Evolutionary conservation across 2,329 filamentous ascomycete genomes (phyloP).

Genomic region (Pestalotiopsis sp.): DNA sequence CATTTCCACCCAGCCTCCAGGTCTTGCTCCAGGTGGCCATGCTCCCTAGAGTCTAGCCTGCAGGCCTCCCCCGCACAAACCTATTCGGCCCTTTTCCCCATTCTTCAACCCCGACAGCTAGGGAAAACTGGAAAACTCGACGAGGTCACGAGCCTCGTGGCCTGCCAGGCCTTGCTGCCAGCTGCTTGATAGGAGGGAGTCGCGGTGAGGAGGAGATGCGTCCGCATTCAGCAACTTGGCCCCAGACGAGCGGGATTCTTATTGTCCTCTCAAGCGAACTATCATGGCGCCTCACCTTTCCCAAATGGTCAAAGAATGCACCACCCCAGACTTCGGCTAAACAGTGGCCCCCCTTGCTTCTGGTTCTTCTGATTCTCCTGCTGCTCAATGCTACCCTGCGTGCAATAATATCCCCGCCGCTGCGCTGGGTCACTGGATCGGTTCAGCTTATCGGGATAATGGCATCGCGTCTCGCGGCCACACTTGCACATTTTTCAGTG

Average conservation of each 20-base stretch:
- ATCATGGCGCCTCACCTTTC: background rate
- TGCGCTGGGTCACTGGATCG: background rate
- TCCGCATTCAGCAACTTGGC: background rate
- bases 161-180: background rate
- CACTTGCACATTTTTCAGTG: background rate
- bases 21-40: background rate
- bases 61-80: background rate
- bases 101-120: background rate
- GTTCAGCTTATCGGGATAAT: background rate
- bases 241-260: background rate
- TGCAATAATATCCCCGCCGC: background rate
- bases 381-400: background rate
- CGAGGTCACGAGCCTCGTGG: background rate
- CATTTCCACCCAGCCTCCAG: background rate
- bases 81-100: background rate
- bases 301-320: background rate
- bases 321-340: background rate
- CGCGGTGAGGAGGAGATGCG: background rate
- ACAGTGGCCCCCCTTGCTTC: background rate
- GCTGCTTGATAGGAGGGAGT: background rate
- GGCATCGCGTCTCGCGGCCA: background rate
- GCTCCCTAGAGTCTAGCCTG: background rate
- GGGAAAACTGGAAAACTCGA: background rate
- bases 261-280: background rate
- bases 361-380: background rate